Conservation (phyloP, 768 basidiomycete species). For the Fistulinella prunicolor region DNA sequence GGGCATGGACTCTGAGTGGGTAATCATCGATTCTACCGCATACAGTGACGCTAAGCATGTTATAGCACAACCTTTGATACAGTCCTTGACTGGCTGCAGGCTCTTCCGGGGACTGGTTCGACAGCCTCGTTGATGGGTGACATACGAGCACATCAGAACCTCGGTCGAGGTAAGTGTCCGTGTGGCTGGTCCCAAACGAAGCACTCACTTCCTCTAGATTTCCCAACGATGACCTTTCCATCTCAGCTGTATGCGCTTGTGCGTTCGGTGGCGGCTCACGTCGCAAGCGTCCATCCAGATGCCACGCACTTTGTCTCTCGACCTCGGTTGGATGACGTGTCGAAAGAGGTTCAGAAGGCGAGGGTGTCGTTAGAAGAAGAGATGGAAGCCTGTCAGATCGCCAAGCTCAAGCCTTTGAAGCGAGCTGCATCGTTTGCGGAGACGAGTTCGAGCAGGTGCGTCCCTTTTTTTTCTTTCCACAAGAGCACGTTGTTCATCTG, state of each 20-base stretch:
- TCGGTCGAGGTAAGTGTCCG: conserved; percentile 25
- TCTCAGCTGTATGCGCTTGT: conserved; percentile 47
- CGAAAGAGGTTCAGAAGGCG: conserved; percentile 33
- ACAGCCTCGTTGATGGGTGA: conserved; percentile 19
- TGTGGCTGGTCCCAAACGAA: neutral
- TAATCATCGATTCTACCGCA: conserved; percentile 1
- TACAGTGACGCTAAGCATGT: neutral
- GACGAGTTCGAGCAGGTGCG: conserved; percentile 40
- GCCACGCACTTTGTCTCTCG: conserved; percentile 13
- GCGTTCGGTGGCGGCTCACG: conserved; percentile 29
- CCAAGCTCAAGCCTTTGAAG: conserved; percentile 44
- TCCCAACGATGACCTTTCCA: conserved; percentile 43
- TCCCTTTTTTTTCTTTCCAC: neutral
- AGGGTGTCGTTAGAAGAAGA: conserved; percentile 36
- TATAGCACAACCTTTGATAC: conserved; percentile 23
- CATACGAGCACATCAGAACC: conserved; percentile 22
- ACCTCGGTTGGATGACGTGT: conserved; percentile 22
- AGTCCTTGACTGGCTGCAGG: conserved; percentile 26
- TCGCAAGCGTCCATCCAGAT: conserved; percentile 9
- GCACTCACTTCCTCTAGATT: conserved; percentile 21
- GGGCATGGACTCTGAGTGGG: conserved; percentile 42
- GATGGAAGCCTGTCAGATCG: conserved; percentile 38
- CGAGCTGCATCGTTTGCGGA: conserved; percentile 45
- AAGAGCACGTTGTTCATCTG: neutral
- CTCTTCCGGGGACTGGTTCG: conserved; percentile 18